Evolutionary conservation across 2,329 filamentous ascomycete genomes (phyloP), one percentile per base, ranked within the genome.

Genomic region (Verticillium klebahnii): DNA sequence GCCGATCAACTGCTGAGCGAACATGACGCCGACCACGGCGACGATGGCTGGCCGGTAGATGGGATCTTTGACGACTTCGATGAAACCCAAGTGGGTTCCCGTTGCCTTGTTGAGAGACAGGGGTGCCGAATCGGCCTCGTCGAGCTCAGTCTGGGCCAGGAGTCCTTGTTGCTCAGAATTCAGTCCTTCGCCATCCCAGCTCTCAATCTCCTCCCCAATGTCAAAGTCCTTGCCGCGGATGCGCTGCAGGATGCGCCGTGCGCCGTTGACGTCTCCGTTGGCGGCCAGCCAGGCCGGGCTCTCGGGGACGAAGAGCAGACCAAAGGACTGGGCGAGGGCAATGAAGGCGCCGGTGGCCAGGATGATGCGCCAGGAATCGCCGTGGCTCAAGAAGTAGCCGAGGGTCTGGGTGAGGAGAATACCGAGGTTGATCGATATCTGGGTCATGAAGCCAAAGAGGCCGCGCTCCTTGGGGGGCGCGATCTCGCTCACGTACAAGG

Each of bases 401-500:
- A 98, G 78, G 0, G 89, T 82, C 75, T 98, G 95, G 0, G 93
- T 89, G 31, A 87, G 77, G 54, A 99, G 77, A 60, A 99, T 97
- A 61, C 95, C 95, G 29, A 93, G 79, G 70, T 98, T 98, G 79
- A 93, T 93, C 75, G 93, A 93, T 70, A 98, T 88, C 73, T 99
- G 94, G 0, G 95, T 98, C 75, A 96, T 89, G 61, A 85, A 82
- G 14, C 87, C 87, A 71, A 97, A 98, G 65, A 96, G 86, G 5
- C 93, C 93, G 60, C 88, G 86, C 66, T 89, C 85, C 17, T 81
- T 78, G 0, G 86, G 86, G 4, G 94, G 95, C 0, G 93, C 89
- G 31, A 97, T 85, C 75, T 99, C 95, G 56, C 92, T 93, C 68
- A 99, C 92, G 79, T 96, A 99, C 23, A 99, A 85, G 0, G 95